phyloP scores from a whole-genome alignment of 2,329 filamentous ascomycete genomes.

The Neofusicoccum cordaticola region DNA sequence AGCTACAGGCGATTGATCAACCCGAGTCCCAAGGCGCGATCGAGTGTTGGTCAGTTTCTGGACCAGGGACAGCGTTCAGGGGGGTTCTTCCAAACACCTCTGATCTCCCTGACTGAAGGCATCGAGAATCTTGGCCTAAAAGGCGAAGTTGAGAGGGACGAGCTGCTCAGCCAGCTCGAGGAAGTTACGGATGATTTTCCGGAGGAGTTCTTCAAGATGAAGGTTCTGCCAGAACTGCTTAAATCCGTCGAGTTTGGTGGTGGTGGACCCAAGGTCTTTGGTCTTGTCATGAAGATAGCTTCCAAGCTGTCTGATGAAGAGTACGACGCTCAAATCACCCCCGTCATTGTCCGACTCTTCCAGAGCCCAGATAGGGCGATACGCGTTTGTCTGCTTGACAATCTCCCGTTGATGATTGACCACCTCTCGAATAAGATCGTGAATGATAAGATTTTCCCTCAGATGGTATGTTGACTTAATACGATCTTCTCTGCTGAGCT shows the following conservation, averaged over 20 bases:
- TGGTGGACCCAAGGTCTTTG: slow-evolving; percentile 86
- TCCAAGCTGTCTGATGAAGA: slow-evolving; percentile 85
- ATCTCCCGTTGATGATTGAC: slow-evolving; percentile 86
- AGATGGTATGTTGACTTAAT: slow-evolving; percentile 60
- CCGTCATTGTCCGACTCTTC: slow-evolving; percentile 84
- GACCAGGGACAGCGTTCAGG: slow-evolving; percentile 81
- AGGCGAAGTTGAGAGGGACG: slow-evolving; percentile 75
- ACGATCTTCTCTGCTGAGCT: slow-evolving; percentile 21
- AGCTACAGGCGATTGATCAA: slow-evolving; percentile 89
- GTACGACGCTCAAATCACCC: slow-evolving; percentile 79
- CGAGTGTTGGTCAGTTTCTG: slow-evolving; percentile 81
- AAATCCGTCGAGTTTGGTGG: slow-evolving; percentile 99
- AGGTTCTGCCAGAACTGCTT: slow-evolving; percentile 89
- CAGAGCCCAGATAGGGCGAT: slow-evolving; percentile 88
- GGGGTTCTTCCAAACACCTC: slow-evolving; percentile 86
- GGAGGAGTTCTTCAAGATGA: slow-evolving; percentile 97
- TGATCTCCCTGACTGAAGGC: slow-evolving; percentile 89
- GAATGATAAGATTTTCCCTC: slow-evolving; percentile 95
- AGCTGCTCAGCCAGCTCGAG: slow-evolving; percentile 65
- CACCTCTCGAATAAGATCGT: slow-evolving; percentile 82
- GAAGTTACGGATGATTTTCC: slow-evolving; percentile 89
- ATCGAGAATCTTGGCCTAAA: slow-evolving; percentile 93
- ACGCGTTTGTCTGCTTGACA: slow-evolving; percentile 86
- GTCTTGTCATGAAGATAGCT: slow-evolving; percentile 85
- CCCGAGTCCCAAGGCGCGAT: slow-evolving; percentile 80